phyloP scores from a whole-genome alignment of 2,329 filamentous ascomycete species.

The Orbilia brochopaga region DNA sequence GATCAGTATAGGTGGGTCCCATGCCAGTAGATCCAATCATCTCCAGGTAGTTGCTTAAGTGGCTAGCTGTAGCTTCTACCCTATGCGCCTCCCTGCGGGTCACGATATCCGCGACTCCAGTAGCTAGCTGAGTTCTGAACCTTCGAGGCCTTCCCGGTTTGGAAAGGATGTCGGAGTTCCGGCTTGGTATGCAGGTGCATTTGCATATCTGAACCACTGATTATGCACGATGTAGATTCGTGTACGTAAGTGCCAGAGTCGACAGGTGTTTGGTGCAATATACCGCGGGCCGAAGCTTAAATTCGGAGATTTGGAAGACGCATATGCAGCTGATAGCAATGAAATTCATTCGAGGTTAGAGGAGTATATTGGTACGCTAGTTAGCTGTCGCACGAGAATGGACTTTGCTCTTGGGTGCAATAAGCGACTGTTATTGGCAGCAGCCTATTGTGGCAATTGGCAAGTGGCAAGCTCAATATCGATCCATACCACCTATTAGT shows the following conservation, averaged over 20 bases:
- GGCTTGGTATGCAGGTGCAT: constrained; percentile 14
- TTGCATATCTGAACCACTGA: constrained; percentile 2
- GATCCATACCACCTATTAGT: not conserved
- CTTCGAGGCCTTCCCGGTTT: constrained; percentile 43
- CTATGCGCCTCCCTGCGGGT: not conserved
- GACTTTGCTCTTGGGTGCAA: constrained; percentile 12
- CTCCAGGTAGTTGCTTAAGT: constrained; percentile 5
- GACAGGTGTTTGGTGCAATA: too few species aligned
- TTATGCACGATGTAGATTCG: constrained; percentile 14
- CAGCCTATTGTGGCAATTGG: constrained; percentile 41
- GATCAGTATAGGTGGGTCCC: not conserved
- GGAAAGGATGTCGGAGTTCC: constrained; percentile 36
- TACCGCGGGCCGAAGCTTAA: too few species aligned
- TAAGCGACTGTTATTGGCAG: constrained; percentile 45
- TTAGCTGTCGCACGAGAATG: not conserved
- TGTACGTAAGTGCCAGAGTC: constrained; percentile 33
- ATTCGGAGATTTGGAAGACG: too few species aligned
- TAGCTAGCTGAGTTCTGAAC: not conserved
- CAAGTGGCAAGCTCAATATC: constrained; percentile 28
- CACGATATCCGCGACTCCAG: not conserved
- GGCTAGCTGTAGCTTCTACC: not conserved
- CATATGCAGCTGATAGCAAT: not conserved
- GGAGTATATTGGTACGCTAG: not conserved
- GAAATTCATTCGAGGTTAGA: constrained; percentile 5
- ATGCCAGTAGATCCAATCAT: not conserved